Conservation (phyloP, 257 asterid species). For the Nicotiana attenuata region DNA sequence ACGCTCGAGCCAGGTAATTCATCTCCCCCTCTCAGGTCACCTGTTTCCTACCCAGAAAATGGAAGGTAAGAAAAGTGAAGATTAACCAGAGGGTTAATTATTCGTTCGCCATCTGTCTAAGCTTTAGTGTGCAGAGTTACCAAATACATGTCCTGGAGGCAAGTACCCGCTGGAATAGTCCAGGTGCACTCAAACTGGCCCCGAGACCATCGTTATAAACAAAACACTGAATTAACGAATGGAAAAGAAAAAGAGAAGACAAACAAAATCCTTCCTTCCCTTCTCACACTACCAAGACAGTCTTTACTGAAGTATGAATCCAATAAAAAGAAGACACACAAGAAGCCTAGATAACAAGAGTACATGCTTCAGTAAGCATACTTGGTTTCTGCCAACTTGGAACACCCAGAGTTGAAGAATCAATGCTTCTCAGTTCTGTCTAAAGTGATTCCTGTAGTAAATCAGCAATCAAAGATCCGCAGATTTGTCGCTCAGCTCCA, state of each 20-base stretch:
- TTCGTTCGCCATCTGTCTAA: not conserved
- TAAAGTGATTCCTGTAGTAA: slow-evolving; percentile 2
- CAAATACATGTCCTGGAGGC: not conserved
- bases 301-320: not conserved
- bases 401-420: not conserved
- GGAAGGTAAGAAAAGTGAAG: not conserved
- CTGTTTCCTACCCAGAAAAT: not conserved
- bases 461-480: slow-evolving; percentile 26
- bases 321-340: not conserved
- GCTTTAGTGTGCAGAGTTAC: not conserved
- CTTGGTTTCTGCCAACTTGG: not conserved
- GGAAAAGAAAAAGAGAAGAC: not conserved
- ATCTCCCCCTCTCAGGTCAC: not conserved
- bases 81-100: not conserved
- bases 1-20: not conserved
- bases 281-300: not conserved
- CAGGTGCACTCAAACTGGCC: not conserved
- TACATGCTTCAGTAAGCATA: not conserved
- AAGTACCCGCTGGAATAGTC: not conserved
- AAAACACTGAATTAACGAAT: not conserved
- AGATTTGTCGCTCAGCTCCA: slow-evolving; percentile 19
- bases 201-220: not conserved
- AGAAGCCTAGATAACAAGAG: not conserved
- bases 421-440: not conserved
- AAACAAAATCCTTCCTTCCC: not conserved